Conservation (phyloP, 75 land plant species). For the Chamaecyparis obtusa region DNA sequence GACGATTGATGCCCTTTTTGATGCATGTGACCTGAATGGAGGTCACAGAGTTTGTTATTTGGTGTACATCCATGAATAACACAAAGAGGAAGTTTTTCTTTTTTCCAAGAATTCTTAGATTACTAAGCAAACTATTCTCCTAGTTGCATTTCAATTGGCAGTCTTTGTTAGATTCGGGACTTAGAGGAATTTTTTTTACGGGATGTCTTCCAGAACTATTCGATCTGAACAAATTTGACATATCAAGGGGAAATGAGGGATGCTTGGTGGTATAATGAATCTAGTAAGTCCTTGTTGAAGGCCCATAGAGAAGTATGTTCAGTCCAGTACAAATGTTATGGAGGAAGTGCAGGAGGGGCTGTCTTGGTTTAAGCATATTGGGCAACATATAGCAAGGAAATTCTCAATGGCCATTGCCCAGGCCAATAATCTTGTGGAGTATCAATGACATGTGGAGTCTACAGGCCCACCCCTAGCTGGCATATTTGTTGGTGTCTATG, state of each 20-base stretch:
- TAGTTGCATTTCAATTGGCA: no score
- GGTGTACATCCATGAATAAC: no score
- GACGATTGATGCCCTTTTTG: no score
- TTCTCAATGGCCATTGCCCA: constrained; percentile 84
- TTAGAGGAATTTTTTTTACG: no score
- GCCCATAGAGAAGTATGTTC: constrained; percentile 42
- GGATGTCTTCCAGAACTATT: no score
- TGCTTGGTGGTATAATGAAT: constrained; percentile 44
- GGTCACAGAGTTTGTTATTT: no score
- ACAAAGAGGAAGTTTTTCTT: no score
- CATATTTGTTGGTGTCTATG: constrained; percentile 80
- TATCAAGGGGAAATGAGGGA: constrained; percentile 47
- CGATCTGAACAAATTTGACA: no score
- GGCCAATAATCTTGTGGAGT: constrained; percentile 72
- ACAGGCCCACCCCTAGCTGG: constrained; percentile 57
- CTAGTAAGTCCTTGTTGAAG: constrained; percentile 66
- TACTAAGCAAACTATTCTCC: no score
- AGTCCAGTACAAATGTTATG: constrained; percentile 23
- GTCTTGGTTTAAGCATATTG: constrained; percentile 71
- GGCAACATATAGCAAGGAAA: constrained; percentile 61
- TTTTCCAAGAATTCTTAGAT: no score
- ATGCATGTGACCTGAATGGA: no score
- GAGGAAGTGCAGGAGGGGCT: constrained; percentile 60
- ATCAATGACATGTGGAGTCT: constrained; percentile 68
- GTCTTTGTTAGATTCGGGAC: no score